Conservation (phyloP, 106 monocot genomes). For the Acanthochlamys bracteata region DNA sequence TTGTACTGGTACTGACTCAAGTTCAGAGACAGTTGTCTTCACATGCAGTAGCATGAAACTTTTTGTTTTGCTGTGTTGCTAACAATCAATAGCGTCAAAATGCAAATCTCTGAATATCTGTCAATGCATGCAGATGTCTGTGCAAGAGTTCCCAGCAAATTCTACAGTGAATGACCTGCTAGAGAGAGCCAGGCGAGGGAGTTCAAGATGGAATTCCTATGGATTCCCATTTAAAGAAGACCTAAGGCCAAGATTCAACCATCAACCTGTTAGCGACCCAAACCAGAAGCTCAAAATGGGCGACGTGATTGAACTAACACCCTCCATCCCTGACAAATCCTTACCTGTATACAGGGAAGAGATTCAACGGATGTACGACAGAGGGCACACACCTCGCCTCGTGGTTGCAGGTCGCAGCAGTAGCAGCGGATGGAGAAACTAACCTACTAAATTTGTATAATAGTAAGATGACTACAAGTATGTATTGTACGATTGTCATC, state of each 20-base stretch:
- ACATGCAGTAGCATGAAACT: not conserved
- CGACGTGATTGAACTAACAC: slow-evolving; percentile 79
- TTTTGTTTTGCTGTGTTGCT: not conserved
- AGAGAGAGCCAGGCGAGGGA: slow-evolving; percentile 47
- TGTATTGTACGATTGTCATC: slow-evolving; percentile 6
- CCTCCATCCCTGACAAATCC: slow-evolving; percentile 62
- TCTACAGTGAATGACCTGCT: slow-evolving; percentile 68
- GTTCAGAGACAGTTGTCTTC: no score
- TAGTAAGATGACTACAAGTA: no score
- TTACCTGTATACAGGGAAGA: slow-evolving; percentile 80
- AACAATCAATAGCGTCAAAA: not conserved
- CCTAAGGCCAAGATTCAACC: slow-evolving; percentile 76
- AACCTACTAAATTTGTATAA: not conserved
- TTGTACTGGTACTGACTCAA: no score
- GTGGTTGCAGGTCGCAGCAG: slow-evolving; percentile 18
- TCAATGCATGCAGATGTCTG: slow-evolving; percentile 59
- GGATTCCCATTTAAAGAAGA: slow-evolving; percentile 67
- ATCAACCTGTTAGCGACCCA: slow-evolving; percentile 42
- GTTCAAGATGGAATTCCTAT: slow-evolving; percentile 31
- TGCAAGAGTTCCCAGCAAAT: slow-evolving; percentile 77
- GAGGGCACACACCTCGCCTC: slow-evolving; percentile 27
- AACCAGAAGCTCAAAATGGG: slow-evolving; percentile 68
- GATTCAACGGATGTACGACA: slow-evolving; percentile 90
- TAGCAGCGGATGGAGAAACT: slow-evolving; percentile 2
- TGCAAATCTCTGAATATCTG: not conserved